Base-by-base conservation (phyloP, 306 rosid species). In the Trichosanthes cucumerina region DNA sequence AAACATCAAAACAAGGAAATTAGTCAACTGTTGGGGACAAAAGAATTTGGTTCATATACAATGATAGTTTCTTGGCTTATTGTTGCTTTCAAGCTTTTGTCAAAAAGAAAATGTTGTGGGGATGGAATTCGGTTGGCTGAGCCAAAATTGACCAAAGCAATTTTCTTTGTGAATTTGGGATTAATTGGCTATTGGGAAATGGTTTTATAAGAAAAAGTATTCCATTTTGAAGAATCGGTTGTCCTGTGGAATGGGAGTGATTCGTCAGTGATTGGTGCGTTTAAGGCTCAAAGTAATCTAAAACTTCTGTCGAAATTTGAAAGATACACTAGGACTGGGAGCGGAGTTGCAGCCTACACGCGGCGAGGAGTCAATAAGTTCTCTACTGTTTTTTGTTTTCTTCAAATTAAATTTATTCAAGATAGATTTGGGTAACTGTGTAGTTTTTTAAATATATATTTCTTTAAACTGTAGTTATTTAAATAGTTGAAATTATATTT, bases 1-100 rank as follows among this genome's bases (percentile, higher is more conserved):
- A 38, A 28, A 28, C 71, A 34, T 65, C 66, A 38, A 68, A 68
- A 68, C 52, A 68, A 68, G 75, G 75, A 68, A 41, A n/a, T 68
- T 68, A 68, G 75, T 41, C 34, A 41, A 68, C 52, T 41, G 33
- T 68, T 44, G 36, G 18, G 14, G 52, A 39, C 52, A 21, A 9
- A 6, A 34, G 43, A 36, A 38, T 5, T 68, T 68, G 18, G 38
- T 44, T 71, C 23, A 44, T 71, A 21, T 71, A 23, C 39, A 23
- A 13, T 70, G 76, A 44, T 46, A 24, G 2, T 71, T 71, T 23
- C 23, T 28, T 70, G 13, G 16, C 12, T 19, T n/a, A 3, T 64
- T 13, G 16, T 36, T 66, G 47, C 74, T 66, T 65, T 18, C 15
- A 19, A 7, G 72, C 0, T 63, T 38, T 9, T 66, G 44, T 8